phyloP scores from a whole-genome alignment of 2,329 filamentous ascomycete genomes.

The Neobulgaria alba region DNA sequence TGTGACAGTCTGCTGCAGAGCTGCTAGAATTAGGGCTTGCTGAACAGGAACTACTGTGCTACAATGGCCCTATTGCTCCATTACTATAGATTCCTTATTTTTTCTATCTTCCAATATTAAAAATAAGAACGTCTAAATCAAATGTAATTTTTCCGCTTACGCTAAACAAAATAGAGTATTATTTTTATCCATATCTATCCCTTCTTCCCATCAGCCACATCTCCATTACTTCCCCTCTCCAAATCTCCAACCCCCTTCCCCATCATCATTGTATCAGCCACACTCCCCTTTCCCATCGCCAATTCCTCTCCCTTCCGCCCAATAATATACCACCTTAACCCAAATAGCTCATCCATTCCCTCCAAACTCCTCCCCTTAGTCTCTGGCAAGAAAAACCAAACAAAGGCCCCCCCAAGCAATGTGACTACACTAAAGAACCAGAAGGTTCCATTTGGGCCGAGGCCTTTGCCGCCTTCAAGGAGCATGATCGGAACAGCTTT shows the following conservation, averaged over 20 bases:
- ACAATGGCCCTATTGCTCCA: too few relatives aligned
- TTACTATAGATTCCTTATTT: too few relatives aligned
- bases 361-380: constrained; percentile 58
- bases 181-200: too few relatives aligned
- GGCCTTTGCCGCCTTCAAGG: constrained; percentile 37
- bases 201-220: too few relatives aligned
- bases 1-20: too few relatives aligned
- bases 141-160: too few relatives aligned
- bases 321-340: constrained; percentile 57
- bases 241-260: constrained; percentile 26
- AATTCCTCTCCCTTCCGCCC: constrained; percentile 44
- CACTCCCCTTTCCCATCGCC: constrained; percentile 30
- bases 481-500: constrained; percentile 71
- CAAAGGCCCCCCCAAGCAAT: constrained; percentile 58
- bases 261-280: constrained; percentile 25
- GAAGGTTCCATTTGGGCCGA: constrained; percentile 57
- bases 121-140: too few relatives aligned
- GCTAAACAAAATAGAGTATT: too few relatives aligned
- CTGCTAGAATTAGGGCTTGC: too few relatives aligned
- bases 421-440: constrained; percentile 67
- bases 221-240: too few relatives aligned
- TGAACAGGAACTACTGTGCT: too few relatives aligned
- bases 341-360: constrained; percentile 63
- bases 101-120: too few relatives aligned
- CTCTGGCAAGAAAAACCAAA: constrained; percentile 65